phyloP scores from a whole-genome alignment of 2,329 filamentous ascomycete genomes.

The Paraphoma sp. region DNA sequence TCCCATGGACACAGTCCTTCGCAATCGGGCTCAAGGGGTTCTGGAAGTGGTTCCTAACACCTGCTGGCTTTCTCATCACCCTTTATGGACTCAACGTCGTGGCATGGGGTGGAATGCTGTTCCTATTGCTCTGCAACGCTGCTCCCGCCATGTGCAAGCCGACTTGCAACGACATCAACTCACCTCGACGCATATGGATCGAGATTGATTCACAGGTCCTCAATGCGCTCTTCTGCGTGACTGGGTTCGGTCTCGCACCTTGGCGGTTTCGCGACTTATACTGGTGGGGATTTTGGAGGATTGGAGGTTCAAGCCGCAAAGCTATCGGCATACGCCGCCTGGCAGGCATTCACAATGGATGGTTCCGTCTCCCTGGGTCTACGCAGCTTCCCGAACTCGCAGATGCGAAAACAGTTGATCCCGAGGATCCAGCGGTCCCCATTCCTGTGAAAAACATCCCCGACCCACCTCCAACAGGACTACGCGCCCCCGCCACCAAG shows the following conservation, averaged over 20 bases:
- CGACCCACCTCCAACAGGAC: slow-evolving; percentile 72
- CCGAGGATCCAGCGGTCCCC: slow-evolving; percentile 61
- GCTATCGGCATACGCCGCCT: slow-evolving; percentile 67
- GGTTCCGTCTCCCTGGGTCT: slow-evolving; percentile 76
- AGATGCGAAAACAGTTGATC: slow-evolving; percentile 27
- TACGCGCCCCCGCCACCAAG: slow-evolving; percentile 70
- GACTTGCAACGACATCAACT: slow-evolving; percentile 76
- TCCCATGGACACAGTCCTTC: slow-evolving; percentile 65
- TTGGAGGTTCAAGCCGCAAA: slow-evolving; percentile 57
- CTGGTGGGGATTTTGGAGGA: slow-evolving; percentile 68
- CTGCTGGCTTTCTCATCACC: slow-evolving; percentile 76
- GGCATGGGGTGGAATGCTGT: slow-evolving; percentile 91
- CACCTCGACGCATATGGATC: slow-evolving; percentile 81
- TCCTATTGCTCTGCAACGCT: slow-evolving; percentile 80
- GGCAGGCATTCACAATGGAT: slow-evolving; percentile 75
- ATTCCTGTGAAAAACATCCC: slow-evolving; percentile 69
- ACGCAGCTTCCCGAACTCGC: slow-evolving; percentile 56
- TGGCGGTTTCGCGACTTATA: slow-evolving; percentile 86
- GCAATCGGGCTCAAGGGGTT: slow-evolving; percentile 66
- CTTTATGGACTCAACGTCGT: slow-evolving; percentile 84
- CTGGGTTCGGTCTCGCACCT: slow-evolving; percentile 81
- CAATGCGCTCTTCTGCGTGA: slow-evolving; percentile 85
- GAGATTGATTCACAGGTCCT: slow-evolving; percentile 85
- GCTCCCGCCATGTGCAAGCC: slow-evolving; percentile 73
- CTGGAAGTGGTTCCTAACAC: slow-evolving; percentile 76